phyloP scores from a whole-genome alignment of 352 stramenopile species.

The Globisporangium emineosum region DNA sequence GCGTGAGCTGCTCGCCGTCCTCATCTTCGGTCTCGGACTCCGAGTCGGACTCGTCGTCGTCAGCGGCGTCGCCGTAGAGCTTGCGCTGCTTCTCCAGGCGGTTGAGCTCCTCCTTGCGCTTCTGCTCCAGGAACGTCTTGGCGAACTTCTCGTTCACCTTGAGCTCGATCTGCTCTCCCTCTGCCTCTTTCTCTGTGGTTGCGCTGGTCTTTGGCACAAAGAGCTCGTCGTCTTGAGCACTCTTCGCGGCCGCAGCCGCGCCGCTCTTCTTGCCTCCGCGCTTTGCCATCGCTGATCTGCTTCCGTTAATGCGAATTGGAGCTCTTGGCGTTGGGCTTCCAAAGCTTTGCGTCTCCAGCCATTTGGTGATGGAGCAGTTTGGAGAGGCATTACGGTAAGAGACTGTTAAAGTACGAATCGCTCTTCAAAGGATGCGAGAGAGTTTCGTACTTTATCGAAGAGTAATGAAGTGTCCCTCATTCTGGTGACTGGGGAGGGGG shows the following conservation, averaged over 20 bases:
- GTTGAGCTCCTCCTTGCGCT: conserved; percentile 81
- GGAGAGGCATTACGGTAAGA: background rate
- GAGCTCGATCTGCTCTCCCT: conserved; percentile 37
- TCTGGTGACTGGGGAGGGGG: background rate
- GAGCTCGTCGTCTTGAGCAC: conserved; percentile 26
- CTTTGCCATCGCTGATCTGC: conserved; percentile 10
- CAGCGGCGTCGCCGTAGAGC: conserved; percentile 22
- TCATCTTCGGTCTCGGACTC: conserved; percentile 85
- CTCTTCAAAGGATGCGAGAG: background rate
- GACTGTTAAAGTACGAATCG: background rate
- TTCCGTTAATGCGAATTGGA: conserved; percentile 1
- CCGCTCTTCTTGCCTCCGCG: conserved; percentile 16
- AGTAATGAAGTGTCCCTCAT: background rate
- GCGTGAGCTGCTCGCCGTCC: conserved; percentile 76
- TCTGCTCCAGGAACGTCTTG: conserved; percentile 63
- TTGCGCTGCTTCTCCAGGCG: conserved; percentile 44
- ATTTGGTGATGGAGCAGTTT: conserved; percentile 3
- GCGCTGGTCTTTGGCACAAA: conserved; percentile 30
- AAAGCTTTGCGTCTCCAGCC: conserved; percentile 12
- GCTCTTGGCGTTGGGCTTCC: background rate
- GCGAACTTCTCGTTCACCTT: conserved; percentile 81
- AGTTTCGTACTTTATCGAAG: conserved; percentile 4
- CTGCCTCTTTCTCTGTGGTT: conserved; percentile 7
- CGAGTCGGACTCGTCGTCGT: conserved; percentile 56
- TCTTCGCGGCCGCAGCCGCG: background rate